phyloP scores from a whole-genome alignment of 768 basidiomycete species.

The Termitomyces sp. region DNA sequence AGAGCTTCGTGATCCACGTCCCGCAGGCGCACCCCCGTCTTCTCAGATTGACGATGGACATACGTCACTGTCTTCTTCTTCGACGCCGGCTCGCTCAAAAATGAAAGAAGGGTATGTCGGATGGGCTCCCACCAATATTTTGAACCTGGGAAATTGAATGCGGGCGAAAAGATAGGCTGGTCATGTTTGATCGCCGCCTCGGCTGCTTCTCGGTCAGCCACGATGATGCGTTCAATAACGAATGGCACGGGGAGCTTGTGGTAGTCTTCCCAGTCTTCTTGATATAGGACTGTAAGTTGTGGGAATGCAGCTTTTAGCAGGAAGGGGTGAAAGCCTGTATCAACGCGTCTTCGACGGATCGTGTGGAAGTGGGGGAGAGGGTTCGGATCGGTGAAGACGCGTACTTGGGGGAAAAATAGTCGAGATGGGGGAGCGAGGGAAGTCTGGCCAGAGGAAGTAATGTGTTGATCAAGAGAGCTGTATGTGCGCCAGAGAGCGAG shows the following conservation, averaged over 20 bases:
- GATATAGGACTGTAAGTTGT: slow-evolving; percentile 60
- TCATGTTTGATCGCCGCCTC: slow-evolving; percentile 21
- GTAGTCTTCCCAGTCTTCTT: slow-evolving; percentile 78
- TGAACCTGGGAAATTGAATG: slow-evolving; percentile 43
- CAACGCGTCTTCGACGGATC: slow-evolving; percentile 42
- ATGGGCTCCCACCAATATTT: slow-evolving; percentile 71
- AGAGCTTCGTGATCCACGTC: slow-evolving; percentile 58
- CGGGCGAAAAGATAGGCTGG: slow-evolving; percentile 40
- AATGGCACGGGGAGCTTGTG: slow-evolving; percentile 65
- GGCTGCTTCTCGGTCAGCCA: slow-evolving; percentile 76
- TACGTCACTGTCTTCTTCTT: slow-evolving; percentile 59
- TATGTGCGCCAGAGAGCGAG: slow-evolving; percentile 79
- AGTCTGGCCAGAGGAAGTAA: slow-evolving; percentile 42
- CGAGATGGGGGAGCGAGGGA: slow-evolving; percentile 67
- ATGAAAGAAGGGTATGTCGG: slow-evolving; percentile 38
- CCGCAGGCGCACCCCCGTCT: slow-evolving; percentile 46
- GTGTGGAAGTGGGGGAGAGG: slow-evolving; percentile 31
- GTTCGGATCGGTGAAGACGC: slow-evolving; percentile 51
- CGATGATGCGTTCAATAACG: slow-evolving; percentile 69
- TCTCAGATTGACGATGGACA: slow-evolving; percentile 57
- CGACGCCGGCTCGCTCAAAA: slow-evolving; percentile 33
- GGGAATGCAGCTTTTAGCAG: slow-evolving; percentile 76
- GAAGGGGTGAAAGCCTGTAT: slow-evolving; percentile 70
- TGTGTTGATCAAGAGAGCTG: slow-evolving; percentile 52
- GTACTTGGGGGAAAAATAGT: slow-evolving; percentile 69